Conservation (phyloP, 345 rosid species). For the Jatropha curcas region DNA sequence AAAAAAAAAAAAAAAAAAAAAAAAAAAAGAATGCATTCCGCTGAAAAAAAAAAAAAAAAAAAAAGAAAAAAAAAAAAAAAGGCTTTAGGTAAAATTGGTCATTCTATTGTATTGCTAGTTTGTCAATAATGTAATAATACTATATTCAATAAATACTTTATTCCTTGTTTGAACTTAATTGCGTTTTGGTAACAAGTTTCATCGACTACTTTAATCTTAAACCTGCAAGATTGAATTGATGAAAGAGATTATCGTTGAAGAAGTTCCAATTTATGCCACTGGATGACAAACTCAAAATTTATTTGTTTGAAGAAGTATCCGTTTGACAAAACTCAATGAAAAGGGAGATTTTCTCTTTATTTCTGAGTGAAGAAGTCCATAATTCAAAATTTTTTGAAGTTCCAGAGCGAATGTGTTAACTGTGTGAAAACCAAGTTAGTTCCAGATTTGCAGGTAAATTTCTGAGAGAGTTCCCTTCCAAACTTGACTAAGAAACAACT, state of each 20-base stretch:
- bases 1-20: not conserved
- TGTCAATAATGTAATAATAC: not conserved
- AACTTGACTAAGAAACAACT: not conserved
- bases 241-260: too few relatives aligned
- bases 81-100: not conserved
- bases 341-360: not conserved
- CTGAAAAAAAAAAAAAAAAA: too few relatives aligned
- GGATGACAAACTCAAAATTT: too few relatives aligned
- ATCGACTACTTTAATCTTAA: constrained; percentile 59
- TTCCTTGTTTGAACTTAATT: constrained; percentile 81
- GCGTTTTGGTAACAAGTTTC: constrained; percentile 73
- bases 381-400: constrained; percentile 9
- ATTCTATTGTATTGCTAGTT: not conserved
- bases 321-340: not conserved
- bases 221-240: constrained; percentile 35
- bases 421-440: constrained; percentile 2
- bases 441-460: not conserved
- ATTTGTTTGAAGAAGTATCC: too few relatives aligned
- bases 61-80: not conserved
- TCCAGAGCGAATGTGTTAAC: constrained; percentile 5
- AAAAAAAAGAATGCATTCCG: not conserved
- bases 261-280: too few relatives aligned
- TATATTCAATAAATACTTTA: constrained; percentile 67
- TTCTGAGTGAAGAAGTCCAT: not conserved
- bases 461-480: not conserved